These are phyloP conservation scores for Eucalyptus tenuipes DNA, from an alignment of 345 rosid species.

Conservation along the genomic window DNA sequence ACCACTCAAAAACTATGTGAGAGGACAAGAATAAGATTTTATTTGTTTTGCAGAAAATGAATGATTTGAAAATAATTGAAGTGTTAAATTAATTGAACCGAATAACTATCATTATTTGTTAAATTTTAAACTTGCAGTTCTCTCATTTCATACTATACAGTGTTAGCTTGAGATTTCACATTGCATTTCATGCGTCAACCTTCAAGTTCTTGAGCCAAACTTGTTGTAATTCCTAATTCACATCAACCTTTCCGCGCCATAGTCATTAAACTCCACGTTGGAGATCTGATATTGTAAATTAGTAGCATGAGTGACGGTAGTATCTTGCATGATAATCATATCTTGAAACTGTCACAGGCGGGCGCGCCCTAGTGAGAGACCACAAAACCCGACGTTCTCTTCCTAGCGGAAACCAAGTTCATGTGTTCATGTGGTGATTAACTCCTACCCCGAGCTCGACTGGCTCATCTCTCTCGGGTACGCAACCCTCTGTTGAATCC, in stretches of 20 bases:
- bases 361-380: not conserved
- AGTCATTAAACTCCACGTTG: fast-evolving
- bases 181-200: not conserved
- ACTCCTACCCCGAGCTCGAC: not conserved
- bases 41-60: fast-evolving
- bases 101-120: not conserved
- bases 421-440: not conserved
- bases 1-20: not conserved
- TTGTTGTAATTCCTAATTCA: not conserved
- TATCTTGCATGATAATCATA: not conserved
- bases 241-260: not conserved
- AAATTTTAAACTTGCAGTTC: not conserved
- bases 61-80: too few relatives aligned
- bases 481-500: not conserved
- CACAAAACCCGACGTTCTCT: not conserved
- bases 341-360: not conserved
- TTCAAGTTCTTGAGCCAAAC: not conserved
- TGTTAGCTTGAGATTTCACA: not conserved
- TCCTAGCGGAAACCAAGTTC: not conserved
- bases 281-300: not conserved
- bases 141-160: not conserved
- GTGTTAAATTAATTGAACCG: fast-evolving
- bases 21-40: not conserved
- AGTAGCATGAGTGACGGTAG: not conserved
- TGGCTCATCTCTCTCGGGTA: not conserved